Evolutionary conservation across 306 rosid species (phyloP).

Genomic region (Cicer arietinum): DNA sequence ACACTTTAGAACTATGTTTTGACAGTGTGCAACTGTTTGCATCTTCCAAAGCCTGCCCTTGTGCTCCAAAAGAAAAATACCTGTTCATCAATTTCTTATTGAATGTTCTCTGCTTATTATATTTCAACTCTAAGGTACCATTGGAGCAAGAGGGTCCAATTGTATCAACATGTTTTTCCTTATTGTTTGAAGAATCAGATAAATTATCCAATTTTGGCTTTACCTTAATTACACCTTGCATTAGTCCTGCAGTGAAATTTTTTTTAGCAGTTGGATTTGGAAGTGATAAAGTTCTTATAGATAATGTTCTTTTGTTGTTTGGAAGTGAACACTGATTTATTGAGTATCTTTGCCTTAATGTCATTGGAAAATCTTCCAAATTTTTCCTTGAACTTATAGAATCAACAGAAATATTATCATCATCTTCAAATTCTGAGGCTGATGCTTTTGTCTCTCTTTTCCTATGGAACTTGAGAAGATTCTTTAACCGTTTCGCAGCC

Average conservation of each 20-base stretch:
- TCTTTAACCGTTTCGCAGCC: constrained; percentile 62
- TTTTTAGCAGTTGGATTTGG: constrained; percentile 76
- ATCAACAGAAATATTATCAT: constrained; percentile 47
- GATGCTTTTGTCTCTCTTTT: constrained; percentile 56
- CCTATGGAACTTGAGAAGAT: constrained; percentile 65
- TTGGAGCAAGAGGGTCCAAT: constrained; percentile 55
- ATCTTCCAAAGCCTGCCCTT: constrained; percentile 61
- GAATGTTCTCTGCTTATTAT: constrained; percentile 51
- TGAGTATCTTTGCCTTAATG: constrained; percentile 78
- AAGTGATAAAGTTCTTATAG: constrained; percentile 46
- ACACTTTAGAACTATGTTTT: constrained; percentile 46
- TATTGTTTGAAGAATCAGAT: constrained; percentile 51
- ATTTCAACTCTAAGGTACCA: constrained; percentile 42
- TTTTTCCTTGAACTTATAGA: constrained; percentile 47
- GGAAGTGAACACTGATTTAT: constrained; percentile 59
- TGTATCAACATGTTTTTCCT: constrained; percentile 49
- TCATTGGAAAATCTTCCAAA: constrained; percentile 51
- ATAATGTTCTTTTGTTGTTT: constrained; percentile 61
- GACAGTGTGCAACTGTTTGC: constrained; percentile 52
- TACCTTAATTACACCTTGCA: constrained; percentile 88
- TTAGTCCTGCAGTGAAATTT: constrained; percentile 68
- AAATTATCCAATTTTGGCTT: constrained; percentile 54
- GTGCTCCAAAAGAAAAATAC: constrained; percentile 81
- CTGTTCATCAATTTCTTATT: constrained; percentile 70
- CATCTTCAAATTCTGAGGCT: constrained; percentile 48